Conservation (phyloP, 768 basidiomycete species). For the Grammothele lineata region DNA sequence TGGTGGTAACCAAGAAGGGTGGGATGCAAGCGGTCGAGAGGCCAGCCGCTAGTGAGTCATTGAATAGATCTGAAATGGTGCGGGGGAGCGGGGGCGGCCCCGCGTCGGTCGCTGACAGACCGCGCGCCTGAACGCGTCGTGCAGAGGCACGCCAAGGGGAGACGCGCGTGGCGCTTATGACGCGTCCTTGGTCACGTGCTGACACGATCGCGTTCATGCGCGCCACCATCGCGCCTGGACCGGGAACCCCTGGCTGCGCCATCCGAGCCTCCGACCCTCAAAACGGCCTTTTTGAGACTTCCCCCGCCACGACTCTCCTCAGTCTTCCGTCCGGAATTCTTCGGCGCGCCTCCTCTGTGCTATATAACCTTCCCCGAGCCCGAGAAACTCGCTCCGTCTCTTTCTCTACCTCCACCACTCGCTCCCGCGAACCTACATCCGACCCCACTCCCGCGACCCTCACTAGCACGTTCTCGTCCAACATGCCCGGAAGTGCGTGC, state of each 20-base stretch:
- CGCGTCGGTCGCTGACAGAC: no score
- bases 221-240: neutral
- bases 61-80: no score
- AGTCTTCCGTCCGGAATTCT: no score
- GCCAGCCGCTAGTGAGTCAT: neutral
- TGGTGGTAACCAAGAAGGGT: no score
- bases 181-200: neutral
- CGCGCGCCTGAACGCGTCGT: no score
- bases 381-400: neutral
- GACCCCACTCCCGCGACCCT: neutral
- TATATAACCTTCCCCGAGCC: neutral
- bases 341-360: no score
- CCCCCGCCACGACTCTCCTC: no score
- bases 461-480: neutral
- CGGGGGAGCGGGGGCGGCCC: neutral
- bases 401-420: slow-evolving; percentile 1
- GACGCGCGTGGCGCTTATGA: neutral
- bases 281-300: no score
- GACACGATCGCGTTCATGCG: neutral
- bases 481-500: slow-evolving; percentile 22
- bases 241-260: no score
- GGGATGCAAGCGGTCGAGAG: no score
- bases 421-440: neutral
- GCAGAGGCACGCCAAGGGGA: neutral
- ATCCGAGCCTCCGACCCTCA: no score